Percentiles rank a stretch among this genome's conserved stretches.
phyloP scores from a whole-genome alignment of 805 yeast species.

The Ogataea populi-albae region DNA sequence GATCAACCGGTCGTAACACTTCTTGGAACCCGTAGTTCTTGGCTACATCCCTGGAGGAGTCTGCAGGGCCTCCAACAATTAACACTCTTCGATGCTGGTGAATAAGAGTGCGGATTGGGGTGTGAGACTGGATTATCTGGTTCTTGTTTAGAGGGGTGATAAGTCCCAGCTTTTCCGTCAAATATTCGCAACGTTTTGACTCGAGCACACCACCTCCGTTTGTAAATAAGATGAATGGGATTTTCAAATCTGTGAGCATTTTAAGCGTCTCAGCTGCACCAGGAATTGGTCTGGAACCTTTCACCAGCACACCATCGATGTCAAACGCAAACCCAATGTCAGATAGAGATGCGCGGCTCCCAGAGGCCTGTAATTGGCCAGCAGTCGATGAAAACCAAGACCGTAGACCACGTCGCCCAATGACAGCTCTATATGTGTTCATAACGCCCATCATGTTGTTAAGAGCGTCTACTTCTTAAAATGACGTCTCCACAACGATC shows the following conservation, averaged over 20 bases:
- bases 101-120: constrained; percentile 70
- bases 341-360: not conserved
- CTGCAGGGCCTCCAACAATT: constrained; percentile 80
- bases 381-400: too few relatives aligned
- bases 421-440: too few relatives aligned
- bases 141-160: constrained; percentile 45
- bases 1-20: constrained; percentile 71
- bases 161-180: constrained; percentile 42
- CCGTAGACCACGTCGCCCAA: too few relatives aligned
- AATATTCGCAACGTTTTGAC: constrained; percentile 49
- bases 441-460: too few relatives aligned
- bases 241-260: constrained; percentile 43
- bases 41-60: constrained; percentile 75
- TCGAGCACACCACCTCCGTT: constrained; percentile 89
- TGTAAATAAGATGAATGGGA: constrained; percentile 83
- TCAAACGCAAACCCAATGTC: constrained; percentile 35
- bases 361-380: too few relatives aligned
- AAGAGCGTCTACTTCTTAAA: too few relatives aligned
- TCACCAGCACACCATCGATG: constrained; percentile 84
- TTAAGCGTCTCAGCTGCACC: constrained; percentile 55
- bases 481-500: too few relatives aligned
- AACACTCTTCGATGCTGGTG: constrained; percentile 58
- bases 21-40: constrained; percentile 71
- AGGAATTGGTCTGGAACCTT: constrained; percentile 67
- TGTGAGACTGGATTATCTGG: constrained; percentile 83